These are phyloP conservation scores for Hirsutella thompsonii DNA, from an alignment of 2,329 filamentous ascomycete species.

Conservation along the genomic window DNA sequence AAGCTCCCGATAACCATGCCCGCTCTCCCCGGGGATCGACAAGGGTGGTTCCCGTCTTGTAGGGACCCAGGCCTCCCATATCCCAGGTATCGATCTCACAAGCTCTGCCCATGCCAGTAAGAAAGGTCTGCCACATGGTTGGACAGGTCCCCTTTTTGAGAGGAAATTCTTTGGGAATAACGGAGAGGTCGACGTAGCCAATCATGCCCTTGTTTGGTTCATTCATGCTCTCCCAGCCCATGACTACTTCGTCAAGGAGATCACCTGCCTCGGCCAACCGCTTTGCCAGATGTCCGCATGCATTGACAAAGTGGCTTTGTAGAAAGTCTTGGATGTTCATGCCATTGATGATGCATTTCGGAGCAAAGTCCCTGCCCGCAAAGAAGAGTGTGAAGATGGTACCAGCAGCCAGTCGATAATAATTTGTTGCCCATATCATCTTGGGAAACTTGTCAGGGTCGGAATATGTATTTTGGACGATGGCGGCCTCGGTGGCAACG, in stretches of 20 bases:
- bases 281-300: constrained; percentile 68
- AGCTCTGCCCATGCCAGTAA: constrained; percentile 81
- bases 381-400: constrained; percentile 95
- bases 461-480: constrained; percentile 90
- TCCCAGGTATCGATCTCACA: constrained; percentile 88
- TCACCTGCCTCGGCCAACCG: constrained; percentile 84
- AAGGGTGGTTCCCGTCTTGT: constrained; percentile 71
- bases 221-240: constrained; percentile 95
- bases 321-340: constrained; percentile 95
- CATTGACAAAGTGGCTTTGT: constrained; percentile 71
- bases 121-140: constrained; percentile 85
- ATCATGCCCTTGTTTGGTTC: constrained; percentile 86
- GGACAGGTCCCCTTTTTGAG: constrained; percentile 87
- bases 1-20: constrained; percentile 72
- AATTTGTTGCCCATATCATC: constrained; percentile 99
- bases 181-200: constrained; percentile 67
- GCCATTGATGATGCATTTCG: constrained; percentile 89
- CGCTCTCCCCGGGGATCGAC: constrained; percentile 78
- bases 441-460: constrained; percentile 81
- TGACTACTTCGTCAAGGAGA: constrained; percentile 72
- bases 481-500: constrained; percentile 72
- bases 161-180: constrained; percentile 76
- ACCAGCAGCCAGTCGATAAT: constrained; percentile 72
- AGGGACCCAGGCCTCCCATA: constrained; percentile 84
- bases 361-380: constrained; percentile 79